Conservation (phyloP, 768 basidiomycete genomes). For the Phanerochaete sordida region DNA sequence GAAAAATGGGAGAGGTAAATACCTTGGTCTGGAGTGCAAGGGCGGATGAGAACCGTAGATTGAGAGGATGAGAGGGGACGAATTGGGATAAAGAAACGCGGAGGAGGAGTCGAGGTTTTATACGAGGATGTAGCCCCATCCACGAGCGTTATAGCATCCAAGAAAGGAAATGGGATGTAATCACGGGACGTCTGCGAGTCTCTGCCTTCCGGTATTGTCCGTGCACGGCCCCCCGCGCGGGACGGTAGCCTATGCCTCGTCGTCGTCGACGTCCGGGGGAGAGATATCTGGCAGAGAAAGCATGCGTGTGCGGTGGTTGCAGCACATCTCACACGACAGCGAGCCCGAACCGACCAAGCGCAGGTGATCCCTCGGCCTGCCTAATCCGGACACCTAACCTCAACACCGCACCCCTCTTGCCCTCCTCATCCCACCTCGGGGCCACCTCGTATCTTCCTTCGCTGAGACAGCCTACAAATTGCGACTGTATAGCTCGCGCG, state of each 20-base stretch:
- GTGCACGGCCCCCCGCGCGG: conserved; percentile 19
- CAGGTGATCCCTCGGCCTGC: neutral
- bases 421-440: neutral
- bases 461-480: neutral
- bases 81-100: conserved; percentile 7
- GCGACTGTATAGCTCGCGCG: too few species aligned
- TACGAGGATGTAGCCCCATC: conserved; percentile 15
- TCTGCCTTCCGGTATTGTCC: conserved; percentile 16
- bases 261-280: neutral
- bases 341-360: neutral
- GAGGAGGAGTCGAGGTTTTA: conserved; percentile 14
- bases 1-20: neutral
- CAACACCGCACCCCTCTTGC: neutral
- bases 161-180: conserved; percentile 11
- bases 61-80: conserved; percentile 2
- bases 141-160: conserved; percentile 7
- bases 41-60: neutral
- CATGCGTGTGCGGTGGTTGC: neutral
- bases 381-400: neutral
- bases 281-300: neutral
- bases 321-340: neutral
- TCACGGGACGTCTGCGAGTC: conserved; percentile 10
- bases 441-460: neutral
- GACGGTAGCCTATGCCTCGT: neutral
- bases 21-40: conserved; percentile 2